These are phyloP conservation scores for Diutina catenulata DNA, from an alignment of 1,139 yeast genomes.

Conservation along the genomic window DNA sequence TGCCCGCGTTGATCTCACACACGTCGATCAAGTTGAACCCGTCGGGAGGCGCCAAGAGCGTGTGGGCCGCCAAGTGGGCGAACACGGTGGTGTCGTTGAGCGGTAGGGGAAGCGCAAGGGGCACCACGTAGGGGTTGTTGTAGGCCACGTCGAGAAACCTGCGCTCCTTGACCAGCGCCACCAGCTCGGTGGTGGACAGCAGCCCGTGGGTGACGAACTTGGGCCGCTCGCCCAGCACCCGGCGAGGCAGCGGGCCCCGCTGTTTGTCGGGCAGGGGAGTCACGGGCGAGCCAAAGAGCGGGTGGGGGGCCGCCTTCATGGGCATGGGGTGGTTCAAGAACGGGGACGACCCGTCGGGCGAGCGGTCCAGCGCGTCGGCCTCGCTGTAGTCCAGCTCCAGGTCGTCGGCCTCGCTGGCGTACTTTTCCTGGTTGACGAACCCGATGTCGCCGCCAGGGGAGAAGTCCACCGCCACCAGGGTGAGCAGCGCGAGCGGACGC, in stretches of 20 bases:
- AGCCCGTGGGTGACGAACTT: too few species aligned
- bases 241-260: too few species aligned
- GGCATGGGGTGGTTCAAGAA: slow-evolving; percentile 3
- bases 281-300: not conserved
- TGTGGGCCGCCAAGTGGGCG: slow-evolving; percentile 29
- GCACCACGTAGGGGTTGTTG: slow-evolving; percentile 31
- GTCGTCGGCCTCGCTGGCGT: slow-evolving; percentile 23
- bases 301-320: not conserved
- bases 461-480: slow-evolving; percentile 34
- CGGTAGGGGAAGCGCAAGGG: slow-evolving; percentile 31
- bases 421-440: slow-evolving; percentile 40
- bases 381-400: not conserved
- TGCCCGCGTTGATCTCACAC: slow-evolving; percentile 47
- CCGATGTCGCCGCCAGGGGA: slow-evolving; percentile 38
- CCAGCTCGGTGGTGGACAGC: too few species aligned
- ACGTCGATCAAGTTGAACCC: slow-evolving; percentile 39
- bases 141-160: not conserved
- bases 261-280: not conserved
- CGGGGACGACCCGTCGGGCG: too few species aligned
- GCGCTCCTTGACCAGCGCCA: too few species aligned
- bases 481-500: slow-evolving; percentile 26
- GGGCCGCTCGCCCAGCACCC: too few species aligned
- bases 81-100: slow-evolving; percentile 31
- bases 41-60: slow-evolving; percentile 33
- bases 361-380: slow-evolving; percentile 4